Conservation (phyloP, 1,284 basidiomycete species). For the Leccinum griseonigrum region DNA sequence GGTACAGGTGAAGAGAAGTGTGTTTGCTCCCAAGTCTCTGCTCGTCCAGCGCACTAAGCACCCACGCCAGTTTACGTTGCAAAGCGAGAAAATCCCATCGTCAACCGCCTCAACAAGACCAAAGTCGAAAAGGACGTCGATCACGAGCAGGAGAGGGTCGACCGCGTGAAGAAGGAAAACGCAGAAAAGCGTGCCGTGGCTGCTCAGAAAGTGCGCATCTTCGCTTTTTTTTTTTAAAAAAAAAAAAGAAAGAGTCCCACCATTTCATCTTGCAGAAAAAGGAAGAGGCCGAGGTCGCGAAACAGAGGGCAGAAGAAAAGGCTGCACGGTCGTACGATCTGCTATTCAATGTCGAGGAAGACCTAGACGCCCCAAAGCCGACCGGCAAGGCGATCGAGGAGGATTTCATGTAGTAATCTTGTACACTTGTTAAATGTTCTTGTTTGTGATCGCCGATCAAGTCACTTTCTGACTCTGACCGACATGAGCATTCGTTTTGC, state of each 20-base stretch:
- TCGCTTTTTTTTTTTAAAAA: background rate
- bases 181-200: conserved; percentile 66
- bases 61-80: conserved; percentile 62
- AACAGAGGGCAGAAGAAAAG: conserved; percentile 71
- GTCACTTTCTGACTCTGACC: background rate
- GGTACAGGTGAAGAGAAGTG: conserved; percentile 74
- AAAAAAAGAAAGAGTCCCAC: background rate
- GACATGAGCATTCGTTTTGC: conserved; percentile 33
- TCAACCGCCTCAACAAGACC: conserved; percentile 95
- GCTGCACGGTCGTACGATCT: conserved; percentile 75
- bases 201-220: conserved; percentile 49
- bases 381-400: conserved; percentile 67
- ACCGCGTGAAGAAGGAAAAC: conserved; percentile 77
- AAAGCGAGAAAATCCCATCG: conserved; percentile 84
- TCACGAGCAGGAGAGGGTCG: conserved; percentile 85
- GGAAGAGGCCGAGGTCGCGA: conserved; percentile 65
- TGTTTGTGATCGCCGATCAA: background rate
- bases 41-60: conserved; percentile 2
- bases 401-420: conserved; percentile 50
- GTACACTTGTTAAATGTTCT: background rate
- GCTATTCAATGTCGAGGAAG: conserved; percentile 55
- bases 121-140: conserved; percentile 84
- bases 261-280: conserved; percentile 52
- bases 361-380: conserved; percentile 39
- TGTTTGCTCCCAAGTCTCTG: conserved; percentile 12